These are phyloP conservation scores for Diaporthe vaccinii DNA, from an alignment of 2,329 filamentous ascomycete genomes.

Conservation along the genomic window DNA sequence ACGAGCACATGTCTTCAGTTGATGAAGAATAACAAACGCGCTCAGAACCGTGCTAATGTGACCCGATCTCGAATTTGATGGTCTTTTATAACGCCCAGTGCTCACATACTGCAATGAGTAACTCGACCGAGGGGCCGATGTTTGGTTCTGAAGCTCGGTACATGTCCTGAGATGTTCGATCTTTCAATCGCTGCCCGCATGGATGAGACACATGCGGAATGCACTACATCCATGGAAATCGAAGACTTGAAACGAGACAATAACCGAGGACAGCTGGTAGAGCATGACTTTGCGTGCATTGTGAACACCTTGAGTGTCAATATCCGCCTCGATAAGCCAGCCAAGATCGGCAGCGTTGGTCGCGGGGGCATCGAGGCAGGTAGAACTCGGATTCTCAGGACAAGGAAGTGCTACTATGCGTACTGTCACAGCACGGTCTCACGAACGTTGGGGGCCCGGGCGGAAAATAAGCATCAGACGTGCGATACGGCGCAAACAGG, in stretches of 20 bases:
- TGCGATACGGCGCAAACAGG: neutral
- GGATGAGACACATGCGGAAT: no score
- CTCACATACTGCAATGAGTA: neutral
- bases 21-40: neutral
- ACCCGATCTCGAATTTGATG: no score
- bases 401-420: conserved; percentile 11
- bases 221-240: neutral
- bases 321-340: neutral
- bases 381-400: neutral
- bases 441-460: neutral
- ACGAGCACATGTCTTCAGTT: neutral
- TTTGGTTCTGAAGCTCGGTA: neutral
- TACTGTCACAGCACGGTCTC: conserved; percentile 12
- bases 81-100: neutral
- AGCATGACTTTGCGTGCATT: conserved; percentile 2
- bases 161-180: neutral
- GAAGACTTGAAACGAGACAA: no score
- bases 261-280: neutral
- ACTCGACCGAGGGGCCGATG: neutral
- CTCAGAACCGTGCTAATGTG: neutral
- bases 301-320: neutral
- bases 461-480: neutral
- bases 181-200: neutral
- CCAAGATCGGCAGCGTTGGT: neutral
- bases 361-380: neutral